Evolutionary conservation across 2,329 filamentous ascomycete species (phyloP).

Genomic region (Fusarium xylarioides): DNA sequence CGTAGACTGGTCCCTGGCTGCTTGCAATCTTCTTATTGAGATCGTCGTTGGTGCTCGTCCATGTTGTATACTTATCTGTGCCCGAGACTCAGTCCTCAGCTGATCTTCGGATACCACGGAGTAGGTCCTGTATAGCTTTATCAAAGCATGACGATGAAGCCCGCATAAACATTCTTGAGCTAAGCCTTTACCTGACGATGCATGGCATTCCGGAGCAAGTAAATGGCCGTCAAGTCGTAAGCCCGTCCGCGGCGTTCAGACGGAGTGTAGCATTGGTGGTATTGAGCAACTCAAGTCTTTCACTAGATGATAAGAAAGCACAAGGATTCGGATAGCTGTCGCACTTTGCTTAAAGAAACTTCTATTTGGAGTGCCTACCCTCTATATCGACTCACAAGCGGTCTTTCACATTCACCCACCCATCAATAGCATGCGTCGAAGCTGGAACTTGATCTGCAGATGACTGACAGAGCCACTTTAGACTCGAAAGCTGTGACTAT

Average conservation of each 20-base stretch:
- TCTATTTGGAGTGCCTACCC: not conserved
- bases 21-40: not conserved
- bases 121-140: not conserved
- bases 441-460: accelerated
- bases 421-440: not conserved
- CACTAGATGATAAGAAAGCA: not conserved
- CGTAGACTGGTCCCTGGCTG: not conserved
- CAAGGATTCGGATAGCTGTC: accelerated
- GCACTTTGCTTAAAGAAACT: accelerated
- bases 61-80: accelerated
- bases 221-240: not conserved
- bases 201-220: too few species aligned
- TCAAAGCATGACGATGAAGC: not conserved
- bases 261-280: not conserved
- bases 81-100: not conserved
- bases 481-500: not conserved
- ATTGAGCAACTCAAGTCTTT: not conserved
- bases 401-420: accelerated
- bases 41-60: not conserved
- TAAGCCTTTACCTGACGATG: too few species aligned
- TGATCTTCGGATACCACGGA: not conserved
- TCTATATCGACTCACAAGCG: too few species aligned
- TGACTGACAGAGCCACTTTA: not conserved
- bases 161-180: accelerated
- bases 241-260: not conserved